A percentile compares a stretch with the other conserved stretches of the same genome.
Evolutionary conservation across 2,329 filamentous ascomycete species (phyloP).

Genomic region (Domatiomyces globalis): DNA sequence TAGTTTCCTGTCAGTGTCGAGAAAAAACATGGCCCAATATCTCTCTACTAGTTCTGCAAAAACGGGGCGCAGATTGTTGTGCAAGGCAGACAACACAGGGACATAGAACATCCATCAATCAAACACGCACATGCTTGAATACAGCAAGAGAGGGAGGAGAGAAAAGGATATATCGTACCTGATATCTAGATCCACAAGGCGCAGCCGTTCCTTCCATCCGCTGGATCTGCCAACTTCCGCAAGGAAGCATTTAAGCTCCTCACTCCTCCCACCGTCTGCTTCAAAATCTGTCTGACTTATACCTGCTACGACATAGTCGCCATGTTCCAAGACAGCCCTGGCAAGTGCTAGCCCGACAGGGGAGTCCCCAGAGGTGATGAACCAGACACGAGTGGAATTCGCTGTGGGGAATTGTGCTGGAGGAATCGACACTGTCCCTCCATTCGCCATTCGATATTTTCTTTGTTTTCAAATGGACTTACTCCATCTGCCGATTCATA

Average conservation of each 20-base stretch:
- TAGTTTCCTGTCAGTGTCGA: neutral
- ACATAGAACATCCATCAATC: neutral
- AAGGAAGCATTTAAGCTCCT: conserved; percentile 67
- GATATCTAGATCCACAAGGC: conserved; percentile 45
- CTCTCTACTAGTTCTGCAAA: too few relatives aligned
- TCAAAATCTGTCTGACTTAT: conserved; percentile 67
- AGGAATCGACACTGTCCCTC: conserved; percentile 9
- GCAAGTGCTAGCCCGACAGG: conserved; percentile 73
- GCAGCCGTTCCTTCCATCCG: conserved; percentile 67
- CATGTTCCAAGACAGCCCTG: conserved; percentile 69
- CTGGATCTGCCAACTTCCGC: conserved; percentile 46
- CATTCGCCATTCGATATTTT: conserved; percentile 12
- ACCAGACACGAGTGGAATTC: conserved; percentile 70
- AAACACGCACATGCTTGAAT: neutral
- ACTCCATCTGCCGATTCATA: neutral
- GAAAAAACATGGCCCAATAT: too few relatives aligned
- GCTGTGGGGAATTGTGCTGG: conserved; percentile 37
- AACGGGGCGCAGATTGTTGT: too few relatives aligned
- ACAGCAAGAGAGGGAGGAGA: too few relatives aligned
- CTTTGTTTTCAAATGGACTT: neutral
- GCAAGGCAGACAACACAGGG: neutral
- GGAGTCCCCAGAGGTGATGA: conserved; percentile 74
- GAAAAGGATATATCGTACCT: conserved; percentile 26
- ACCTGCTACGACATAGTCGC: conserved; percentile 78
- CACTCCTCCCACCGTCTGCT: conserved; percentile 54